phyloP scores from a whole-genome alignment of 352 stramenopile genomes.

The Phytopythium boreale region DNA sequence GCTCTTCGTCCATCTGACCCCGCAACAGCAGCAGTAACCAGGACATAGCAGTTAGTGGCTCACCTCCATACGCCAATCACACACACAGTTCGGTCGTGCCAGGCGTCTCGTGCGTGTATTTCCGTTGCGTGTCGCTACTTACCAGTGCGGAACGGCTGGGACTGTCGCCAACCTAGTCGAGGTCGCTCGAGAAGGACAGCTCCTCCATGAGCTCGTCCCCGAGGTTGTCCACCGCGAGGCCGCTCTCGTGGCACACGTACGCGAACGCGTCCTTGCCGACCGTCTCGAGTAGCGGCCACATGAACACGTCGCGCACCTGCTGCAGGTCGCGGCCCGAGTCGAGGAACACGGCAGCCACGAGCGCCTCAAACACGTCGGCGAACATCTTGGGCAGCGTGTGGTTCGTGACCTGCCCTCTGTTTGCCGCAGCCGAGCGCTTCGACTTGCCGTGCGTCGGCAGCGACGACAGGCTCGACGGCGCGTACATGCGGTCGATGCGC shows the following conservation, averaged over 20 bases:
- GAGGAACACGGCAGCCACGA: slow-evolving; percentile 85
- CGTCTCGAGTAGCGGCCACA: slow-evolving; percentile 68
- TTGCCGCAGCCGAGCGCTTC: not conserved
- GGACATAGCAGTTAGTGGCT: not conserved
- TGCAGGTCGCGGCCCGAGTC: slow-evolving; percentile 73
- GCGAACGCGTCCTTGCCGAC: slow-evolving; percentile 67
- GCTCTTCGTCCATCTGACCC: slow-evolving; percentile 17
- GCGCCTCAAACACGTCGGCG: slow-evolving; percentile 85
- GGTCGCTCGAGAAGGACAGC: slow-evolving; percentile 36
- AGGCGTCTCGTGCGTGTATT: not conserved
- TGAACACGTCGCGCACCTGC: slow-evolving; percentile 78
- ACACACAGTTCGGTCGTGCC: not conserved
- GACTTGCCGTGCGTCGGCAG: not conserved
- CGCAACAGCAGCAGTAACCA: not conserved
- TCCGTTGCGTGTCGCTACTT: not conserved
- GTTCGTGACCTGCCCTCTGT: slow-evolving; percentile 20
- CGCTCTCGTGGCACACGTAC: slow-evolving; percentile 75
- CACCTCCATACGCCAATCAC: not conserved
- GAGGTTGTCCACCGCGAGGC: slow-evolving; percentile 34
- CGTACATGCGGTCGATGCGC: slow-evolving; percentile 52
- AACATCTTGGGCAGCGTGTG: slow-evolving; percentile 80
- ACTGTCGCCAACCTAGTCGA: slow-evolving; percentile 17
- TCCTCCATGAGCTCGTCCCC: slow-evolving; percentile 47
- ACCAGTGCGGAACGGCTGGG: not conserved
- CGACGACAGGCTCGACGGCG: slow-evolving; percentile 6